These are phyloP conservation scores for Suillus fuscotomentosus DNA, from an alignment of 768 basidiomycete species.

Conservation along the genomic window DNA sequence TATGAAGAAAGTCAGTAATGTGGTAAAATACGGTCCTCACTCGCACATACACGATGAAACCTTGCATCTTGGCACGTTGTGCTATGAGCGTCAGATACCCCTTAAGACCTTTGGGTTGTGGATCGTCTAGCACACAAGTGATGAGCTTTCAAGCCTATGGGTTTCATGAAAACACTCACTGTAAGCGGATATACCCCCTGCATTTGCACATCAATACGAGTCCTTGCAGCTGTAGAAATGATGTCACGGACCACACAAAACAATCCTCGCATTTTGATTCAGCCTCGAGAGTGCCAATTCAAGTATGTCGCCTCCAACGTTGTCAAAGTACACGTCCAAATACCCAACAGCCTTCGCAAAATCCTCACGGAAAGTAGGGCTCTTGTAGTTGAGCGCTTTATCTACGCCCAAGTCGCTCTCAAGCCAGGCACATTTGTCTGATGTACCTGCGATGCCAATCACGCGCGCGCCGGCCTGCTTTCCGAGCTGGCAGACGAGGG, in stretches of 20 bases:
- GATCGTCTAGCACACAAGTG: slow-evolving; percentile 40
- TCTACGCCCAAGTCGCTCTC: slow-evolving; percentile 81
- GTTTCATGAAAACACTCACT: slow-evolving; percentile 42
- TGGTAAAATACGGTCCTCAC: neutral
- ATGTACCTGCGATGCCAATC: slow-evolving; percentile 82
- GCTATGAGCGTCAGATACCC: slow-evolving; percentile 69
- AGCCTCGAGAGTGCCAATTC: slow-evolving; percentile 74
- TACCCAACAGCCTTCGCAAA: slow-evolving; percentile 71
- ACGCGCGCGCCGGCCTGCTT: slow-evolving; percentile 79
- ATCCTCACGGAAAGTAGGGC: slow-evolving; percentile 62
- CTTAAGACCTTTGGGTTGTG: slow-evolving; percentile 62
- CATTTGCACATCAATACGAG: neutral
- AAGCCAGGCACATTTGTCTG: slow-evolving; percentile 87
- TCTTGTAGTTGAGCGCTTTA: slow-evolving; percentile 86
- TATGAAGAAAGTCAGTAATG: slow-evolving; percentile 21
- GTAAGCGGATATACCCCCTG: slow-evolving; percentile 84
- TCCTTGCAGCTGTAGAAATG: neutral
- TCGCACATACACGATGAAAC: slow-evolving; percentile 73
- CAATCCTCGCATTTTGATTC: slow-evolving; percentile 75
- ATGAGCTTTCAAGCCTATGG: neutral
- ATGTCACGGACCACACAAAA: slow-evolving; percentile 68
- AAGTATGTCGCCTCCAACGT: slow-evolving; percentile 79
- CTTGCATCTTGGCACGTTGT: slow-evolving; percentile 77
- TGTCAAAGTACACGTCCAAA: slow-evolving; percentile 85
- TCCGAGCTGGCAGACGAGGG: slow-evolving; percentile 79